Evolutionary conservation across 306 rosid species (phyloP), one percentile per base, ranked within the genome.

Genomic region (Prunus salicina): DNA sequence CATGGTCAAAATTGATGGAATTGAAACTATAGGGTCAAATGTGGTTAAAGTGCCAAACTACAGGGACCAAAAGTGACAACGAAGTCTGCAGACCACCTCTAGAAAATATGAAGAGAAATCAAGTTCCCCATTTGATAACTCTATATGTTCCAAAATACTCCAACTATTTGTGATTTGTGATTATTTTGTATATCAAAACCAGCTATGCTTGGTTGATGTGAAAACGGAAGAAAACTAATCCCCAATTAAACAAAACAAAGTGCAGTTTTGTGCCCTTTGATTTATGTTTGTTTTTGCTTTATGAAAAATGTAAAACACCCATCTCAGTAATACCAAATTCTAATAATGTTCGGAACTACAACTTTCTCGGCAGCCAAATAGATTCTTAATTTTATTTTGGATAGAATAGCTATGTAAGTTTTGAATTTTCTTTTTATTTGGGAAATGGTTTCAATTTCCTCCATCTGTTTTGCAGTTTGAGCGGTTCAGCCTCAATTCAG

Each of bases 111-210:
- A 56, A 84, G 80, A 81, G 97, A 95, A 74, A 93, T 95, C 79
- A 89, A 90, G 27, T 95, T 97, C 62, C 98, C 98, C 32, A 92
- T 95, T 20, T 95, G 98, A 97, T 93, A 87, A 65, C 27, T 53
- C 66, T 52, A 76, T 53, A 68, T 45, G 5, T 58, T 11, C 46
- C 55, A 14, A 19, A 7, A 22, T 8, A 32, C 55, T 51, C 20
- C 18, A 8, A 65, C 30, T 6, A 3, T 30, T 61, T 38, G 3
- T n/a, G 50, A 28, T 28, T 28, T 28, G 30, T 28, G 30, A 28
- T 28, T 28, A 28, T 72, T 34, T 22, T 72, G 20, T 16, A 32
- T 28, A 8, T 52, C 3, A 28, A 20, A 46, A 20, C 0, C 27
- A 53, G 24, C 18, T 1, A 3, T 13, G n/a, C 56, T 38, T 34